Conservation (phyloP, 169 alveolate species). For the Plasmodium billcollinsi region DNA sequence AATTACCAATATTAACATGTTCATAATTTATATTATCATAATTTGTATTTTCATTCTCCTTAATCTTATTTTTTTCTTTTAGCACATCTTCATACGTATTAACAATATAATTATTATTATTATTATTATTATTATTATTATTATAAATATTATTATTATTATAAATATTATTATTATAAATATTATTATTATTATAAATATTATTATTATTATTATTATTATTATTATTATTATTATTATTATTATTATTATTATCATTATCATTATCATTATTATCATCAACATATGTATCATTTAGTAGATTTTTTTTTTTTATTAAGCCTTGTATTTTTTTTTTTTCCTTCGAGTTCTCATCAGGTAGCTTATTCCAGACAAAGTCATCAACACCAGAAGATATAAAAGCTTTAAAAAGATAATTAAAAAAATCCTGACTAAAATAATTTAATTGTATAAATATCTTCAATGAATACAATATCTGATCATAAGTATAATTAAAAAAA, state of each 20-base stretch:
- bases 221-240: neutral
- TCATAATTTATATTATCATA: too few species aligned
- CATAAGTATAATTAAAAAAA: constrained; percentile 53
- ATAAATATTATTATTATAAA: too few species aligned
- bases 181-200: neutral
- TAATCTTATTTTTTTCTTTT: too few species aligned
- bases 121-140: neutral
- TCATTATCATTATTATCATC: neutral
- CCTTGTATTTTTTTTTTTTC: too few species aligned
- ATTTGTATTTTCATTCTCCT: too few species aligned
- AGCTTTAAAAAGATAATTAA: constrained; percentile 30
- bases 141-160: neutral
- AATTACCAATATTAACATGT: too few species aligned
- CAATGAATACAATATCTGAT: constrained; percentile 18
- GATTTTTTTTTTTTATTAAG: too few species aligned
- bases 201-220: neutral
- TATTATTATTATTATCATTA: neutral
- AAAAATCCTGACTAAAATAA: constrained; percentile 41
- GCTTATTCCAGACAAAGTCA: neutral
- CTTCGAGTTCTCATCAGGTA: neutral
- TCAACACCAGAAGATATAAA: neutral
- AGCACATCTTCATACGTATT: neutral
- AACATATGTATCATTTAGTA: neutral
- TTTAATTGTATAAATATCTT: constrained; percentile 34
- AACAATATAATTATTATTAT: neutral